Evolutionary conservation across 164 flowering plant species (phyloP), one percentile per base, ranked within the genome.

Genomic region (Magnolia sinica): DNA sequence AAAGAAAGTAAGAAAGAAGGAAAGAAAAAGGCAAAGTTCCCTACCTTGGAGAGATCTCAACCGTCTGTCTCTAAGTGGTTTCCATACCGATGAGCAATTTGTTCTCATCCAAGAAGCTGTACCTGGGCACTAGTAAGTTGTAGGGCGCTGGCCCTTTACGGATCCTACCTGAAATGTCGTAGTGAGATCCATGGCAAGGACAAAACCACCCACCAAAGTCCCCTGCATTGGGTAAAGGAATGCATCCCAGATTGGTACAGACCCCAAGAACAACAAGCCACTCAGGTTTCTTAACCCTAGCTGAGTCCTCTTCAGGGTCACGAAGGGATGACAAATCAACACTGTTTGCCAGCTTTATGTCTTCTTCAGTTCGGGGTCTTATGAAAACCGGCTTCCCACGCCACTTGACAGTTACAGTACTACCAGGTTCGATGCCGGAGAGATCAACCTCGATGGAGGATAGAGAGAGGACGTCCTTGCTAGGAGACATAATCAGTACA

Each of bases 181-280:
- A 78, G 76, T 78, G 80, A 31, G 80, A 78, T 31, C 80, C 76
- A 73, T 73, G 80, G 72, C 80, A 78, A 24, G 80, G 83, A 61
- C 80, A 81, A 23, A 81, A 81, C 83, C 83, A 81, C 2, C 83
- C 83, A 5, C 80, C 80, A 68, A 64, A 78, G 51, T 81, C 82
- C 3, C 79, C 79, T 0, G 82, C 82, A 29, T 80, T 80, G 63
- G 82, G 74, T 73, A 77, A n/a, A 24, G 83, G 70, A 71, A 78
- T 78, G 80, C 80, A 78, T 6, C 80, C 80, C 19, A 78, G 72
- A 58, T 78, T 76, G 52, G 80, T 81, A 70, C 79, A 80, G 10
- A 77, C 79, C 37, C 83, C 83, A 27, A 81, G 66, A 49, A 81
- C 81, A 23, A 81, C 69, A 68, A 81, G 83, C 83, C 83, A 81